phyloP scores from a whole-genome alignment of 2,329 filamentous ascomycete species.

The Ilyonectria destructans region DNA sequence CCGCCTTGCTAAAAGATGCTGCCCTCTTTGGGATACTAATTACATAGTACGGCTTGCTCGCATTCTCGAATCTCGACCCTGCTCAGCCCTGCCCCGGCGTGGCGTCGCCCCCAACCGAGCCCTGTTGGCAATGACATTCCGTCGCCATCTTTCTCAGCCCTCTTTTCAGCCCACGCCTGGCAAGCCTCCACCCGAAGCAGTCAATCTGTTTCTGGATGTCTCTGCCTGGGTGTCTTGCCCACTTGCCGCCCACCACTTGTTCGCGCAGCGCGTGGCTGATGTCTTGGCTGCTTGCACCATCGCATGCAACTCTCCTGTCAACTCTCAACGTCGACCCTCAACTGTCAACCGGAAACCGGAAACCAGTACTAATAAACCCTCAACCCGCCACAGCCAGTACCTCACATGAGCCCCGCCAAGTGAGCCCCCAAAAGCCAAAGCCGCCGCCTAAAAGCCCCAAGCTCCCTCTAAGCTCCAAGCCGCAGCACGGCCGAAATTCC shows the following conservation, averaged over 20 bases:
- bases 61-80: slow-evolving; percentile 6
- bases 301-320: not conserved
- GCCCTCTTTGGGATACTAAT: not conserved
- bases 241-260: slow-evolving; percentile 16
- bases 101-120: slow-evolving; percentile 35
- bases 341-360: too few species aligned
- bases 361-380: not conserved
- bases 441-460: not conserved
- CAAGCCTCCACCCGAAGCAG: slow-evolving; percentile 17
- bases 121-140: slow-evolving; percentile 1
- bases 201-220: slow-evolving; percentile 3
- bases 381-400: not conserved
- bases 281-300: slow-evolving; percentile 8
- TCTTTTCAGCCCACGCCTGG: slow-evolving; percentile 14
- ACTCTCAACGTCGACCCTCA: not conserved
- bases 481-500: slow-evolving; percentile 26
- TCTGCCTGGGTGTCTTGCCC: slow-evolving; percentile 17
- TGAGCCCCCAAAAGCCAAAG: not conserved
- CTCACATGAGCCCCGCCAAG: too few species aligned
- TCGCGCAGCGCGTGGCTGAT: slow-evolving; percentile 11
- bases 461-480: not conserved
- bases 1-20: not conserved
- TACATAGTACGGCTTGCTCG: not conserved
- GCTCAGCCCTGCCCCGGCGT: slow-evolving; percentile 23
- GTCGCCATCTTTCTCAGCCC: not conserved